These are phyloP conservation scores for Mallotus japonicus DNA, from an alignment of 441 rosid species.

Conservation along the genomic window DNA sequence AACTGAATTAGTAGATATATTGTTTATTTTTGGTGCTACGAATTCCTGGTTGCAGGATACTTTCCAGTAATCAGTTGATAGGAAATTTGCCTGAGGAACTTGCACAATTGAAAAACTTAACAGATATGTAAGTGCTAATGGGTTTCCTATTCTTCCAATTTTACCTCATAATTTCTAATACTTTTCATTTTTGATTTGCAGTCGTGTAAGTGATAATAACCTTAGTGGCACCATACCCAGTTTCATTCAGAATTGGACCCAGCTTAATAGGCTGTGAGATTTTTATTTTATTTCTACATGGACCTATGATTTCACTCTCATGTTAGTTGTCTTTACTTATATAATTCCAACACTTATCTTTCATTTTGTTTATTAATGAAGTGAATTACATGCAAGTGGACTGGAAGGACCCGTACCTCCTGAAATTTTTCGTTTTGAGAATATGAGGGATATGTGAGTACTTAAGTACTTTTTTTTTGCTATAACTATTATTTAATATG, in stretches of 20 bases:
- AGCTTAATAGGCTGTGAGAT: not conserved
- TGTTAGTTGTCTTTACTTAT: not conserved
- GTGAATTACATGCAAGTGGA: constrained; percentile 20
- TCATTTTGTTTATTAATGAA: not conserved
- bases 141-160: not conserved
- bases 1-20: too few species aligned
- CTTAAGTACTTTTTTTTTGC: not conserved
- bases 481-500: too few species aligned
- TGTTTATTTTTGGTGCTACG: not conserved
- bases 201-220: constrained; percentile 9
- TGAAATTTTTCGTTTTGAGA: not conserved
- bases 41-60: not conserved
- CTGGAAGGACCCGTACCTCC: constrained; percentile 17
- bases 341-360: not conserved
- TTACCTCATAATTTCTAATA: not conserved
- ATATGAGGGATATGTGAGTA: constrained; percentile 15
- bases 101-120: not conserved
- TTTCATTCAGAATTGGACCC: constrained; percentile 6
- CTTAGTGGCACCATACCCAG: constrained; percentile 11
- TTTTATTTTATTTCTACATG: not conserved
- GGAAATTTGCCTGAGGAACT: constrained; percentile 8
- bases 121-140: constrained; percentile 2
- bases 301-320: not conserved
- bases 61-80: constrained; percentile 8
- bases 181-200: not conserved